Percentiles rank a stretch among this genome's conserved stretches.
These are phyloP conservation scores for Trichocladium uniseriatum DNA, from an alignment of 495 filamentous ascomycete genomes.

Conservation along the genomic window DNA sequence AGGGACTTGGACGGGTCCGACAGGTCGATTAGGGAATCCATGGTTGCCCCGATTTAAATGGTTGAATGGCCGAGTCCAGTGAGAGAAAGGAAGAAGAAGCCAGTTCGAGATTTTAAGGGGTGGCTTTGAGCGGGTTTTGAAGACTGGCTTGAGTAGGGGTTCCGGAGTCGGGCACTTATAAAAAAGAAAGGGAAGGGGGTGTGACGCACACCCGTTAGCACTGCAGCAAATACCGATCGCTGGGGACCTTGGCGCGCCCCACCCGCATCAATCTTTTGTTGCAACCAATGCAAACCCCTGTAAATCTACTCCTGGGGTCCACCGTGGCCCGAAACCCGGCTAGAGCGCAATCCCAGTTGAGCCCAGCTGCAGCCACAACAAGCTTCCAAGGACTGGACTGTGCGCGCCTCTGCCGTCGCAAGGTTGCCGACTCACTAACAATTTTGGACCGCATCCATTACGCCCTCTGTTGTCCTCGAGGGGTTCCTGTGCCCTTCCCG, in stretches of 20 bases:
- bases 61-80: background rate
- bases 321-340: background rate
- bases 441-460: conserved; percentile 1
- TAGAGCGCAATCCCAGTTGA: background rate
- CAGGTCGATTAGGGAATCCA: conserved; percentile 88
- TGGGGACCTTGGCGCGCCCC: background rate
- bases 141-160: too few relatives aligned
- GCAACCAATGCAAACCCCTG: background rate
- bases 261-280: background rate
- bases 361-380: too few relatives aligned
- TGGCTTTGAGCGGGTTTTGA: too few relatives aligned
- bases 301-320: background rate
- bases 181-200: background rate
- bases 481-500: background rate
- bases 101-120: background rate
- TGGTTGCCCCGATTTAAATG: conserved; percentile 23
- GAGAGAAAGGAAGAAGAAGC: background rate
- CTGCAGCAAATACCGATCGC: background rate
- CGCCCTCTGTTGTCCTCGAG: conserved; percentile 2
- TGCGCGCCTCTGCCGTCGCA: background rate
- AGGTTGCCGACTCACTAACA: conserved; percentile 3
- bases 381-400: too few relatives aligned
- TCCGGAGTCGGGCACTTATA: too few relatives aligned
- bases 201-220: background rate
- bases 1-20: conserved; percentile 74